Conservation (phyloP, 2,329 filamentous ascomycete genomes). For the Epichloe uncinata region DNA sequence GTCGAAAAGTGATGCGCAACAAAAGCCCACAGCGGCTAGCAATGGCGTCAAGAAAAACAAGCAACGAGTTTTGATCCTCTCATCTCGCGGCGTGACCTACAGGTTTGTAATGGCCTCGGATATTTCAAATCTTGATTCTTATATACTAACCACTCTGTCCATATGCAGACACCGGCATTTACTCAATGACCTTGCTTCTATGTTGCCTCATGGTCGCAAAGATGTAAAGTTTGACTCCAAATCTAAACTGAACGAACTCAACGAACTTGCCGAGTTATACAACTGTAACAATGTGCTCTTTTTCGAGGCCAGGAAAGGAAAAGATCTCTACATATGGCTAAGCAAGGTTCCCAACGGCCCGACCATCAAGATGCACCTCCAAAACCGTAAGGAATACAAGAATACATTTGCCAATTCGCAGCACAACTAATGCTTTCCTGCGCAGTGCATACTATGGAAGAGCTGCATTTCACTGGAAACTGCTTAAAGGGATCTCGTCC, state of each 20-base stretch:
- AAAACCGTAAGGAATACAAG: slow-evolving; percentile 44
- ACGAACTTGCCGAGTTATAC: slow-evolving; percentile 64
- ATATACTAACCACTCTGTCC: neutral
- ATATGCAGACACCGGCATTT: slow-evolving; percentile 71
- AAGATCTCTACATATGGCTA: slow-evolving; percentile 91
- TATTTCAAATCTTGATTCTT: neutral
- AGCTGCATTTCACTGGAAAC: slow-evolving; percentile 93
- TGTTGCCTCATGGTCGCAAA: slow-evolving; percentile 86
- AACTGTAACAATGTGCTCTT: slow-evolving; percentile 93
- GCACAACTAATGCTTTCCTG: slow-evolving; percentile 11
- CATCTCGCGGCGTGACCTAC: slow-evolving; percentile 83
- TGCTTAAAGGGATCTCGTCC: slow-evolving; percentile 88
- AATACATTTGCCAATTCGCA: neutral
- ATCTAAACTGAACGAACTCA: slow-evolving; percentile 70
- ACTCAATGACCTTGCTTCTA: slow-evolving; percentile 72
- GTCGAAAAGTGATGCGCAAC: slow-evolving; percentile 41
- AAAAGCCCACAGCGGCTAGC: slow-evolving; percentile 34
- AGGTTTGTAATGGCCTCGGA: slow-evolving; percentile 36
- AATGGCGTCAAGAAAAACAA: slow-evolving; percentile 48
- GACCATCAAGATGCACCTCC: slow-evolving; percentile 56
- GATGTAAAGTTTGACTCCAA: slow-evolving; percentile 97
- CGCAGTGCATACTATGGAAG: slow-evolving; percentile 88
- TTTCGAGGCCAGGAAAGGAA: slow-evolving; percentile 91
- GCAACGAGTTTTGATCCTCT: slow-evolving; percentile 76
- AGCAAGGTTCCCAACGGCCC: slow-evolving; percentile 68